phyloP scores from a whole-genome alignment of 2,329 filamentous ascomycete genomes.

The Aspergillus vadensis region DNA sequence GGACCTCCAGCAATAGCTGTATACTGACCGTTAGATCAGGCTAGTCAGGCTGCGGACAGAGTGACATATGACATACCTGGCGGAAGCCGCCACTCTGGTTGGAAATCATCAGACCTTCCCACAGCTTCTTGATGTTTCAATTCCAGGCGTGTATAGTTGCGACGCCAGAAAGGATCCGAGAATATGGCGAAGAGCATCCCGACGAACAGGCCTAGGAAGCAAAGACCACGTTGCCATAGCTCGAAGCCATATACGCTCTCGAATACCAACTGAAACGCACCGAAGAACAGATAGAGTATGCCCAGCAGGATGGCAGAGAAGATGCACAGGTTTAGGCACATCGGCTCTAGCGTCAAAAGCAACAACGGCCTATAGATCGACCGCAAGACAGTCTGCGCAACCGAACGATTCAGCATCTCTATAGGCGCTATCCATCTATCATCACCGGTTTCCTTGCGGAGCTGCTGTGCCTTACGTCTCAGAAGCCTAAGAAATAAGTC shows the following conservation, averaged over 20 bases:
- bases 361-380: slow-evolving; percentile 70
- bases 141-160: slow-evolving; percentile 46
- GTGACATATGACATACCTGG: slow-evolving; percentile 51
- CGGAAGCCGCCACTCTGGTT: slow-evolving; percentile 85
- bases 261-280: slow-evolving; percentile 82
- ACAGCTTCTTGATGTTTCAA: slow-evolving; percentile 38
- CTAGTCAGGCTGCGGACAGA: neutral
- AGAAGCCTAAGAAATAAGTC: slow-evolving; percentile 54
- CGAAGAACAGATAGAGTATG: slow-evolving; percentile 88
- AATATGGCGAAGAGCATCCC: slow-evolving; percentile 50
- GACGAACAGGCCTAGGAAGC: slow-evolving; percentile 64
- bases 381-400: slow-evolving; percentile 60
- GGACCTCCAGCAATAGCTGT: slow-evolving; percentile 69
- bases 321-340: slow-evolving; percentile 79
- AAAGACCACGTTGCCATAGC: slow-evolving; percentile 76
- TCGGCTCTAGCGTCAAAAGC: slow-evolving; percentile 78
- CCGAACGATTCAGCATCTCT: slow-evolving; percentile 70
- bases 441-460: slow-evolving; percentile 77
- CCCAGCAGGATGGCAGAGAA: slow-evolving; percentile 84
- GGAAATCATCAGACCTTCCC: slow-evolving; percentile 54
- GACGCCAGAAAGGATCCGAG: slow-evolving; percentile 52
- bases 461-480: slow-evolving; percentile 67
- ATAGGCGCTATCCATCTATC: slow-evolving; percentile 74
- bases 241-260: slow-evolving; percentile 71
- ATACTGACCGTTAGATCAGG: slow-evolving; percentile 12